phyloP scores from a whole-genome alignment of 2,329 filamentous ascomycete species.

The Claviceps monticola region DNA sequence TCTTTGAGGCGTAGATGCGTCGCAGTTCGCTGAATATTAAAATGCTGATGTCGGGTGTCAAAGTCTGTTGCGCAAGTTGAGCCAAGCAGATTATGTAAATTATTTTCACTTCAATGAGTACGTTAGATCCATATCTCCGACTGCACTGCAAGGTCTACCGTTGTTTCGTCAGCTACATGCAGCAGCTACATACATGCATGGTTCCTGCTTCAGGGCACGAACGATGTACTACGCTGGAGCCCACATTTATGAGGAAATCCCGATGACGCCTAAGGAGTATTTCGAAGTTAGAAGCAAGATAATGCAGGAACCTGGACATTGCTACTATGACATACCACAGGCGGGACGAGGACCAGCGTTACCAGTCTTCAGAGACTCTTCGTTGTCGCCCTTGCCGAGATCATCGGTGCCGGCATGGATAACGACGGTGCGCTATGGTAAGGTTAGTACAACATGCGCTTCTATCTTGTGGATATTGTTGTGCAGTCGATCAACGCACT shows the following conservation, averaged over 20 bases:
- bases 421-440: conserved; percentile 71
- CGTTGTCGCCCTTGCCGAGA: conserved; percentile 79
- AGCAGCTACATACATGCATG: not conserved
- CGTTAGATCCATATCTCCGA: no score
- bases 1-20: not conserved
- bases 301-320: not conserved
- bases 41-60: not conserved
- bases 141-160: not conserved
- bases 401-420: conserved; percentile 93
- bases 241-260: conserved; percentile 57
- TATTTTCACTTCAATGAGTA: no score
- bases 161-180: not conserved
- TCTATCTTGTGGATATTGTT: not conserved
- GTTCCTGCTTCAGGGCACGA: not conserved
- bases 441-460: conserved; percentile 1
- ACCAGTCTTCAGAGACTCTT: conserved; percentile 96
- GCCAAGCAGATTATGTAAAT: not conserved
- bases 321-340: conserved; percentile 54
- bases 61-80: no score
- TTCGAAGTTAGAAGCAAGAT: conserved; percentile 7
- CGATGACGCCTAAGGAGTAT: conserved; percentile 56
- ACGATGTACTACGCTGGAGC: not conserved
- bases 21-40: not conserved
- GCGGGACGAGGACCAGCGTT: conserved; percentile 89
- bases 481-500: conserved; percentile 37